phyloP scores from a whole-genome alignment of 2,329 filamentous ascomycete genomes.

The Pseudocercospora pini-densiflorae region DNA sequence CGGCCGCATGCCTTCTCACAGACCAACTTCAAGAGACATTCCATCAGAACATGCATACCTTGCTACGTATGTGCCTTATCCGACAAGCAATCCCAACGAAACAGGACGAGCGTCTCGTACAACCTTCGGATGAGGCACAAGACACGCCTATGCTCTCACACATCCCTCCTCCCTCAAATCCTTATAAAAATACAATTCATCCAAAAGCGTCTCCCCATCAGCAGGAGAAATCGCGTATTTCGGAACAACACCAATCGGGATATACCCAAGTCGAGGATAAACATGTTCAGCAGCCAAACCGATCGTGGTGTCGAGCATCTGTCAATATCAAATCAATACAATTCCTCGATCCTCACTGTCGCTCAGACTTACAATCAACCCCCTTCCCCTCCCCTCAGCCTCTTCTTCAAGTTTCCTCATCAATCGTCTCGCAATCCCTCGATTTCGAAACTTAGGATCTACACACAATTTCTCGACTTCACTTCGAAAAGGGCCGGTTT shows the following conservation, averaged over 20 bases:
- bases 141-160: too few relatives aligned
- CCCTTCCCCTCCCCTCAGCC: conserved; percentile 55
- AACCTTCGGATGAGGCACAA: too few relatives aligned
- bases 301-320: conserved; percentile 60
- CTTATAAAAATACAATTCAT: conserved; percentile 65
- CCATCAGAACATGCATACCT: too few relatives aligned
- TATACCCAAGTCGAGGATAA: conserved; percentile 63
- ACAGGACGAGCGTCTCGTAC: too few relatives aligned
- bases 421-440: conserved; percentile 58
- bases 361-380: conserved; percentile 55
- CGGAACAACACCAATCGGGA: conserved; percentile 60
- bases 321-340: background rate
- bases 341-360: too few relatives aligned
- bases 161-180: conserved; percentile 44
- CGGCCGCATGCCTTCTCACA: too few relatives aligned
- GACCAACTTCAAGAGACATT: too few relatives aligned
- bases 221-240: conserved; percentile 56
- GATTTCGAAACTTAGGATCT: conserved; percentile 54
- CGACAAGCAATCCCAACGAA: too few relatives aligned
- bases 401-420: conserved; percentile 61
- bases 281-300: conserved; percentile 58
- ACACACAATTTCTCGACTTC: conserved; percentile 64
- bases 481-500: conserved; percentile 62
- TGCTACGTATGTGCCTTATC: too few relatives aligned
- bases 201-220: conserved; percentile 51